Conservation (phyloP, 164 flowering plant genomes). For the Sedum album region DNA sequence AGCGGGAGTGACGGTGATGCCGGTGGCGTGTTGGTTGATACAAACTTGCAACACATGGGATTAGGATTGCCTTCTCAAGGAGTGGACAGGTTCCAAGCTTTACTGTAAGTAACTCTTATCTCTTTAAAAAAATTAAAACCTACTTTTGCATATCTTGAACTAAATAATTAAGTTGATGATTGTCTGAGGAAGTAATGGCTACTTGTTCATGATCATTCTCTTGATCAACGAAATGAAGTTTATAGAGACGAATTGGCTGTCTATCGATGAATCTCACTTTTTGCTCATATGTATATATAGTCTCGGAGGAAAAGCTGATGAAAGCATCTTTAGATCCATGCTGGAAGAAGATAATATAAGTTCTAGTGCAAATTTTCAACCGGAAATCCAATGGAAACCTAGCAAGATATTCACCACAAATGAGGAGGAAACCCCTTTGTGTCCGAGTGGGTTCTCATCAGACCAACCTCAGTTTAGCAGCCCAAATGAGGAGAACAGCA, state of each 20-base stretch:
- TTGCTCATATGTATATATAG: slow-evolving; percentile 10
- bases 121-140: neutral
- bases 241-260: neutral
- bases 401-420: slow-evolving; percentile 18
- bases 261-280: neutral
- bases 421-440: slow-evolving; percentile 12
- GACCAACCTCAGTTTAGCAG: slow-evolving; percentile 30
- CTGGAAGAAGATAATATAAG: slow-evolving; percentile 31
- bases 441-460: slow-evolving; percentile 28
- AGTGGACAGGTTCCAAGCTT: slow-evolving; percentile 43
- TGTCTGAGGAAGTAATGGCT: neutral
- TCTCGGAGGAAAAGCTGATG: slow-evolving; percentile 34
- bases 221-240: neutral
- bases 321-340: slow-evolving; percentile 37
- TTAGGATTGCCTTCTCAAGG: slow-evolving; percentile 45
- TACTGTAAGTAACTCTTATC: slow-evolving; percentile 28
- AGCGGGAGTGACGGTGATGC: neutral
- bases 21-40: slow-evolving; percentile 8
- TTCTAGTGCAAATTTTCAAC: slow-evolving; percentile 19
- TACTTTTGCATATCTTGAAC: neutral
- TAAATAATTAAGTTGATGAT: neutral
- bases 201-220: neutral
- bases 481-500: slow-evolving; percentile 12
- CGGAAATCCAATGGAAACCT: slow-evolving; percentile 32
- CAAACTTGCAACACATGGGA: slow-evolving; percentile 43